These are phyloP conservation scores for Paraphaeosphaeria minitans DNA, from an alignment of 2,329 filamentous ascomycete species.

Conservation along the genomic window DNA sequence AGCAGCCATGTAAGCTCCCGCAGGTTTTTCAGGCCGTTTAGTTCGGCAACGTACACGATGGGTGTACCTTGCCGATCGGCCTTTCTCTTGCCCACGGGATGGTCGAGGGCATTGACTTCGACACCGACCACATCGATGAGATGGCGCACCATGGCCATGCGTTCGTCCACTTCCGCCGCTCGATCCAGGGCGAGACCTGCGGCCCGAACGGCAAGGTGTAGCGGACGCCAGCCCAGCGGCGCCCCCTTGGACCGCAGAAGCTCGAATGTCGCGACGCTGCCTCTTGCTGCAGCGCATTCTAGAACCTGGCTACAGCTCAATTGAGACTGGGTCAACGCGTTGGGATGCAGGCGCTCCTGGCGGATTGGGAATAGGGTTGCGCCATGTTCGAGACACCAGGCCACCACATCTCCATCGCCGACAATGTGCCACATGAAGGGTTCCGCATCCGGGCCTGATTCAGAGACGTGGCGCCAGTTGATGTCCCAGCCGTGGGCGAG, in stretches of 20 bases:
- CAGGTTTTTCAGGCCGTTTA: background rate
- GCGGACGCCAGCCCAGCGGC: slow-evolving; percentile 10
- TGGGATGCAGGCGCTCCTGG: background rate
- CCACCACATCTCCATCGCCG: slow-evolving; percentile 7
- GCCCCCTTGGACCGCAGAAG: slow-evolving; percentile 14
- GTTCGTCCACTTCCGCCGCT: background rate
- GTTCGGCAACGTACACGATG: slow-evolving; percentile 8
- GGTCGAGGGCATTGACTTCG: slow-evolving; percentile 14
- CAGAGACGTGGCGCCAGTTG: background rate
- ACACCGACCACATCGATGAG: slow-evolving; percentile 13
- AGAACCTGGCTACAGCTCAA: slow-evolving; percentile 2
- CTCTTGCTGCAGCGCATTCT: slow-evolving; percentile 4
- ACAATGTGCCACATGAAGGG: slow-evolving; percentile 17
- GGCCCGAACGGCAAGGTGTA: slow-evolving; percentile 8
- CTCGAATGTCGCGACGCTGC: slow-evolving; percentile 11
- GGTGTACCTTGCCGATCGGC: slow-evolving; percentile 7
- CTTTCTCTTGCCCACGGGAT: background rate
- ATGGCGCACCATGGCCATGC: slow-evolving; percentile 15
- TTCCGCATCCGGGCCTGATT: background rate
- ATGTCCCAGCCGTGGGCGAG: slow-evolving; percentile 16
- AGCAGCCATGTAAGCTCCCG: slow-evolving; percentile 11
- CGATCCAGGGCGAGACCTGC: background rate
- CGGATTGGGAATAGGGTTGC: slow-evolving; percentile 5
- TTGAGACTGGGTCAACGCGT: background rate
- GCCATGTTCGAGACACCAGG: slow-evolving; percentile 17